These are phyloP conservation scores for Clavulina sp. DNA, from an alignment of 768 basidiomycete species.

Conservation along the genomic window DNA sequence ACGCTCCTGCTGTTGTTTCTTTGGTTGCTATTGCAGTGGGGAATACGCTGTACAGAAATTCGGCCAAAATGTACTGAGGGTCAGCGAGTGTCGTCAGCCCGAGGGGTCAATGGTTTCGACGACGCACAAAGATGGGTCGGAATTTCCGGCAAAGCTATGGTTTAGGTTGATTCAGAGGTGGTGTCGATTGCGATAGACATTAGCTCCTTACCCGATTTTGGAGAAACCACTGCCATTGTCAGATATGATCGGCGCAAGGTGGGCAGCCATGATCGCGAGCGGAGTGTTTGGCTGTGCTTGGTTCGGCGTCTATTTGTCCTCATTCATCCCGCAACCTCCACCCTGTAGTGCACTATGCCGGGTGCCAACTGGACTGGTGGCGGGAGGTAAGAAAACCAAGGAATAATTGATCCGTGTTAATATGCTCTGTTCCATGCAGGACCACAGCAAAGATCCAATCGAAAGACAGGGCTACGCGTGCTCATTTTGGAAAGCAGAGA, in stretches of 20 bases:
- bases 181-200: neutral
- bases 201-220: conserved; percentile 72
- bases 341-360: neutral
- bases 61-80: too few relatives aligned
- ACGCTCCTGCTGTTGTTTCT: conserved; percentile 54
- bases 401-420: neutral
- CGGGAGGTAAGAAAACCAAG: neutral
- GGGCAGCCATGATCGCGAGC: conserved; percentile 41
- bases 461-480: neutral
- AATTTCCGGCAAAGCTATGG: conserved; percentile 87
- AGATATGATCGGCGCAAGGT: conserved; percentile 86
- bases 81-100: neutral
- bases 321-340: neutral
- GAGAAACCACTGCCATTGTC: conserved; percentile 97
- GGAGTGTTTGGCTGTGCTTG: neutral
- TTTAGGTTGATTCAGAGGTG: neutral
- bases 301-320: neutral
- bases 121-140: conserved; percentile 90
- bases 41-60: conserved; percentile 52
- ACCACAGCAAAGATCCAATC: neutral
- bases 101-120: neutral
- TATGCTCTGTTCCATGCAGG: neutral
- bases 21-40: conserved; percentile 93
- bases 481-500: conserved; percentile 1
- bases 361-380: conserved; percentile 1